Evolutionary conservation across 2,329 filamentous ascomycete species (phyloP).

Genomic region (Clonostachys byssicola): DNA sequence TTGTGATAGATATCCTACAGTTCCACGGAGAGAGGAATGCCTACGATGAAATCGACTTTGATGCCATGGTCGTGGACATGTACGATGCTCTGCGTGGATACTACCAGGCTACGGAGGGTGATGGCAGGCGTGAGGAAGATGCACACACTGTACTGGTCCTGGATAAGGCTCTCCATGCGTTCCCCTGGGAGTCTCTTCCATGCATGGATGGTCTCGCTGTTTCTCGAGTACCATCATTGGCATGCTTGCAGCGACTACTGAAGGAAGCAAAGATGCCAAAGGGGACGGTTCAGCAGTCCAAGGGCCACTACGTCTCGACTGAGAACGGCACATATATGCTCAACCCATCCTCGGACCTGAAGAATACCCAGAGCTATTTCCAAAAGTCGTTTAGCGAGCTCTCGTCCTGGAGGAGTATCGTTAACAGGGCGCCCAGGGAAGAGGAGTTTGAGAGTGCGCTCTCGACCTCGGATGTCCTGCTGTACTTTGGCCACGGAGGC

Average conservation of each 20-base stretch:
- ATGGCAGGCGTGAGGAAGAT: constrained; percentile 31
- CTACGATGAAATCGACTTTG: constrained; percentile 97
- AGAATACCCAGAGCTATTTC: constrained; percentile 74
- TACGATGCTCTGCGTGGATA: constrained; percentile 81
- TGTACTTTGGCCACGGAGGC: constrained; percentile 96
- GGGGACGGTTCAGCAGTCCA: constrained; percentile 8
- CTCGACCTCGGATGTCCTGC: constrained; percentile 62
- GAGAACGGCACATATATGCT: constrained; percentile 71
- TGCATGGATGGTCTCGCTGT: constrained; percentile 77
- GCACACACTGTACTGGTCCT: constrained; percentile 82
- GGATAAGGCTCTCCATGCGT: constrained; percentile 84
- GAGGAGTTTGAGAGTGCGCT: constrained; percentile 70
- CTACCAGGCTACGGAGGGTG: constrained; percentile 45
- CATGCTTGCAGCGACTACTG: constrained; percentile 74
- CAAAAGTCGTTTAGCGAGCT: constrained; percentile 59
- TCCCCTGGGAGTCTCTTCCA: constrained; percentile 94
- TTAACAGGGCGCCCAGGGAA: constrained; percentile 68
- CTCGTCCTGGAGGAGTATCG: constrained; percentile 67
- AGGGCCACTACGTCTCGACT: constrained; percentile 51
- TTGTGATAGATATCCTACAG: constrained; percentile 92
- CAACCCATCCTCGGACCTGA: constrained; percentile 83
- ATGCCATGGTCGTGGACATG: constrained; percentile 83
- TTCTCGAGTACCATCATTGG: constrained; percentile 83
- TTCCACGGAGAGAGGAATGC: constrained; percentile 96
- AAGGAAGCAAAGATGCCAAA: constrained; percentile 35